phyloP scores from a whole-genome alignment of 1,284 basidiomycete genomes.

The Tetrapyrgos nigripes region DNA sequence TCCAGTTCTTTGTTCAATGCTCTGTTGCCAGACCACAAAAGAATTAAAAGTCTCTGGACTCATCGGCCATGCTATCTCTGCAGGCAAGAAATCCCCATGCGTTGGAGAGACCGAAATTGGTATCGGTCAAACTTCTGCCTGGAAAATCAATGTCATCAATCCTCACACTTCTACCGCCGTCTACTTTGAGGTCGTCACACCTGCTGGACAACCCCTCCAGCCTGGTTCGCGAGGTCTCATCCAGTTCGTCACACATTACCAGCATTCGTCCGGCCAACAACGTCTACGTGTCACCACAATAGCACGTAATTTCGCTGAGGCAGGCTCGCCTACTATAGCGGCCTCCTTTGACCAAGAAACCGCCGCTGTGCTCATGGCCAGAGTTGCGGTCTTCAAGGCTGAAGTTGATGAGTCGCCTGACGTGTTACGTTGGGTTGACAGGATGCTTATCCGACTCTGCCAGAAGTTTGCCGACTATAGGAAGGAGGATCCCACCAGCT shows the following conservation, averaged over 20 bases:
- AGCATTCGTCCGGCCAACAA: slow-evolving; percentile 95
- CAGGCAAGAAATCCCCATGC: slow-evolving; percentile 95
- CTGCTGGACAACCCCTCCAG: slow-evolving; percentile 93
- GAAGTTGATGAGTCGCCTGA: slow-evolving; percentile 99
- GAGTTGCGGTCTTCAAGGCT: slow-evolving; percentile 99
- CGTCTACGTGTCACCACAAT: slow-evolving; percentile 96
- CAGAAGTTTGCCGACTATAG: slow-evolving; percentile 99
- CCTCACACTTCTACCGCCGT: slow-evolving; percentile 91
- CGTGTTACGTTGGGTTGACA: slow-evolving; percentile 96
- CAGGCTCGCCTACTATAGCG: slow-evolving; percentile 92
- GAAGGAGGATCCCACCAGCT: slow-evolving; percentile 96
- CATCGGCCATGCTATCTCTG: slow-evolving; percentile 97
- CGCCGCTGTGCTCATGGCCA: slow-evolving; percentile 97
- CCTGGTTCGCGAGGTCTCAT: slow-evolving; percentile 95
- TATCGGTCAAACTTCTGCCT: slow-evolving; percentile 98
- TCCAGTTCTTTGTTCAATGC: neutral
- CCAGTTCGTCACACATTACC: slow-evolving; percentile 99
- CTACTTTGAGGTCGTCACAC: slow-evolving; percentile 99
- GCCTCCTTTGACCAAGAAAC: slow-evolving; percentile 98
- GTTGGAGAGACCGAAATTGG: slow-evolving; percentile 99
- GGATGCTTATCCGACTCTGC: slow-evolving; percentile 98
- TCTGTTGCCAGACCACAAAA: slow-evolving; percentile 85
- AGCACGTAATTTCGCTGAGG: slow-evolving; percentile 96
- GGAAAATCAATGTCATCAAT: slow-evolving; percentile 94
- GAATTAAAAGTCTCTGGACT: slow-evolving; percentile 98